A percentile compares a stretch with the other conserved stretches of the same genome.
Conservation (phyloP, 2,329 filamentous ascomycete genomes). For the Pseudopithomyces chartarum region DNA sequence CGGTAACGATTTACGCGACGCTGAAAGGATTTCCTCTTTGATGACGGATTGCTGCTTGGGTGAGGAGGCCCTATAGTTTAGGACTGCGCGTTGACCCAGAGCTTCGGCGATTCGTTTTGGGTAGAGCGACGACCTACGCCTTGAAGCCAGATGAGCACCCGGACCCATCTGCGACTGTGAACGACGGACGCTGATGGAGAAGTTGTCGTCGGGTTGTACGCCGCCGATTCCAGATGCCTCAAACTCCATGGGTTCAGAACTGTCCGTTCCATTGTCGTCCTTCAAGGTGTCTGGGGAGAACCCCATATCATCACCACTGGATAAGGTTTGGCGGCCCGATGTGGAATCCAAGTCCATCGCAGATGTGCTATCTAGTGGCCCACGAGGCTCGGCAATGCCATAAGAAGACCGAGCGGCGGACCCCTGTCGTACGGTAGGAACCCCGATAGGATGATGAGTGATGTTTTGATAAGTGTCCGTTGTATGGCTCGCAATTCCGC, state of each 20-base stretch:
- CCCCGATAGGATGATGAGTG: conserved; percentile 41
- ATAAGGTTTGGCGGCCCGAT: conserved; percentile 37
- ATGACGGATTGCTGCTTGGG: conserved; percentile 47
- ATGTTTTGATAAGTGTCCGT: conserved; percentile 36
- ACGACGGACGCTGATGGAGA: conserved; percentile 57
- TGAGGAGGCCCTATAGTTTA: conserved; percentile 11
- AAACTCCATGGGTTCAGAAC: conserved; percentile 43
- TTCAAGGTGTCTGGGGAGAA: conserved; percentile 44
- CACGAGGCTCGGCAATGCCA: conserved; percentile 36
- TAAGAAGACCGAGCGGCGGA: background rate
- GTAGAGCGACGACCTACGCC: conserved; percentile 23
- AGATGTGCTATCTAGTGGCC: conserved; percentile 24
- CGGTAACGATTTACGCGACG: conserved; percentile 67
- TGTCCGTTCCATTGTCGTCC: conserved; percentile 28
- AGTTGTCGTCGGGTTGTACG: conserved; percentile 62
- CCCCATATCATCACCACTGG: conserved; percentile 36
- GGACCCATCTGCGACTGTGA: conserved; percentile 23
- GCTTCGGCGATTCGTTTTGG: conserved; percentile 41
- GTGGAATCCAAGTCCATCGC: conserved; percentile 26
- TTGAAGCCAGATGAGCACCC: background rate
- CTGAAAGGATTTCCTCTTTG: conserved; percentile 68
- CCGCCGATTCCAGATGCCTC: conserved; percentile 63
- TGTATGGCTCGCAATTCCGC: conserved; percentile 21
- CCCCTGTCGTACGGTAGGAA: background rate
- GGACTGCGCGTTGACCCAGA: conserved; percentile 24